Evolutionary conservation across 257 asterid species (phyloP).

Genomic region (Paraleonurus japonicus): DNA sequence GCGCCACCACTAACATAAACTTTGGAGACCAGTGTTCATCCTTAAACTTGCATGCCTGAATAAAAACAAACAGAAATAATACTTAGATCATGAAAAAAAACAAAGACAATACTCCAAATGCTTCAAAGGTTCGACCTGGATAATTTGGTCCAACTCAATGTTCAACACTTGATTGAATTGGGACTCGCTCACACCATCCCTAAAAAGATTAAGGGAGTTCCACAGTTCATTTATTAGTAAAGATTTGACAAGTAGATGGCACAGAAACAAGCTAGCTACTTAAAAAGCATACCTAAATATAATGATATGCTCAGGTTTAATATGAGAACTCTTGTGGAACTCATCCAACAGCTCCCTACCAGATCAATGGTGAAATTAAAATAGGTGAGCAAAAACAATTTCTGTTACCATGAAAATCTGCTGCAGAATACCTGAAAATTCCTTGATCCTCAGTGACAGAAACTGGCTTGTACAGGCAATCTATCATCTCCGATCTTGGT

Average conservation of each 20-base stretch:
- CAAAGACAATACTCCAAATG: neutral
- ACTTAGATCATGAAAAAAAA: neutral
- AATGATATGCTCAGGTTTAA: conserved; percentile 59
- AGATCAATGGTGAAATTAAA: neutral
- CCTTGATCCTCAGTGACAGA: conserved; percentile 47
- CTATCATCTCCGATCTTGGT: conserved; percentile 65
- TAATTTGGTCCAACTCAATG: conserved; percentile 63
- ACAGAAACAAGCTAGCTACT: neutral
- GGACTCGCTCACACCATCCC: conserved; percentile 81
- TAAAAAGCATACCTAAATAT: conserved; percentile 55
- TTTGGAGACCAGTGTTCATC: conserved; percentile 60
- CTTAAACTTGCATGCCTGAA: conserved; percentile 62
- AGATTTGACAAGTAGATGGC: neutral
- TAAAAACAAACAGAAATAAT: neutral
- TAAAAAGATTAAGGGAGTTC: conserved; percentile 12
- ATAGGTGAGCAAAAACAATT: neutral
- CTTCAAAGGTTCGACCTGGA: conserved; percentile 34
- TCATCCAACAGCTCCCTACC: conserved; percentile 49
- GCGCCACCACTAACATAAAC: conserved; percentile 61
- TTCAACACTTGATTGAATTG: conserved; percentile 76
- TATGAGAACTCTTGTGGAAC: conserved; percentile 39
- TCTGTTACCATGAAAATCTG: neutral
- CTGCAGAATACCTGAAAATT: conserved; percentile 47
- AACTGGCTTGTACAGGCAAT: conserved; percentile 42
- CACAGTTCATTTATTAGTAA: neutral